Conservation (phyloP, 768 basidiomycete species). For the Kwoniella europaea region DNA sequence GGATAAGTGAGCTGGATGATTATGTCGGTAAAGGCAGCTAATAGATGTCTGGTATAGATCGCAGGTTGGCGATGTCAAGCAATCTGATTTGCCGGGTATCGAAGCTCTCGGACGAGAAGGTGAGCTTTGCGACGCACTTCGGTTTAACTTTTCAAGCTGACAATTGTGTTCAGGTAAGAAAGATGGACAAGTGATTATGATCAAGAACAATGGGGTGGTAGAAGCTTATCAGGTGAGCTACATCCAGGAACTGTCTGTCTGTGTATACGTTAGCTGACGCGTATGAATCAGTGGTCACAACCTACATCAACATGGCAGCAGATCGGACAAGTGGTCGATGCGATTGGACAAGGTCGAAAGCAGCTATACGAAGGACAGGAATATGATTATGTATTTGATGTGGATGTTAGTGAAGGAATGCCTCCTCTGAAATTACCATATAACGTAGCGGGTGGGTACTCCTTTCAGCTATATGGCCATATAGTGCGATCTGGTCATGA, state of each 20-base stretch:
- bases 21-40: no score
- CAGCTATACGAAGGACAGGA: conserved; percentile 92
- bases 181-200: conserved; percentile 90
- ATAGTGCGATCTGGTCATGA: conserved; percentile 62
- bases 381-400: conserved; percentile 99
- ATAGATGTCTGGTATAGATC: conserved; percentile 50
- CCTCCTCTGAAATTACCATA: conserved; percentile 94
- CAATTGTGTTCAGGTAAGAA: conserved; percentile 71
- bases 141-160: conserved; percentile 4
- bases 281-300: conserved; percentile 73
- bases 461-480: no score
- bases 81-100: conserved; percentile 81
- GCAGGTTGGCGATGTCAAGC: conserved; percentile 90
- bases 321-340: conserved; percentile 94
- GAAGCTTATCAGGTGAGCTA: conserved; percentile 84
- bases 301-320: conserved; percentile 78
- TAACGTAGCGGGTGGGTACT: conserved; percentile 74
- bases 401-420: conserved; percentile 89
- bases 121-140: conserved; percentile 54
- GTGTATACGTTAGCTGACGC: no score
- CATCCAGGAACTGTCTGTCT: no score
- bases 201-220: conserved; percentile 76
- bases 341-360: conserved; percentile 84
- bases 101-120: conserved; percentile 79
- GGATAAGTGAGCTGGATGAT: conserved; percentile 62